Percentiles rank a stretch among this genome's conserved stretches.
These are phyloP conservation scores for Galerina sulciceps DNA, from an alignment of 768 basidiomycete genomes.

Conservation along the genomic window DNA sequence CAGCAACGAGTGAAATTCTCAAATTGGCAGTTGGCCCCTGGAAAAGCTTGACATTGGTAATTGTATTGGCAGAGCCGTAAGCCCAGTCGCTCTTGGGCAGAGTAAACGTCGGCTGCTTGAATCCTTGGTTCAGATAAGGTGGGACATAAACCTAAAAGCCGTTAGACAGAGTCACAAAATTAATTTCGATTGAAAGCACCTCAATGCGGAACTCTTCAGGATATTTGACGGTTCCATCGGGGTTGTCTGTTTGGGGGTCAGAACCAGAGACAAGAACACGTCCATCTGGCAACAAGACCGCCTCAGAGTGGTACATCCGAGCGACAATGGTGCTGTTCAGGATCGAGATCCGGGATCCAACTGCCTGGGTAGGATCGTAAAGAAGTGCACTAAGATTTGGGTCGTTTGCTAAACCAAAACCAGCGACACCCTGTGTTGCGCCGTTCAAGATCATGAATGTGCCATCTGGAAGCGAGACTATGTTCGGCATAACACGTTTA, in stretches of 20 bases:
- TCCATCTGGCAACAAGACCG: slow-evolving; percentile 74
- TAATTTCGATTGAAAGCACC: slow-evolving; percentile 20
- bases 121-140: slow-evolving; percentile 75
- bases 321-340: slow-evolving; percentile 71
- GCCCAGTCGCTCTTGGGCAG: slow-evolving; percentile 66
- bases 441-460: slow-evolving; percentile 81
- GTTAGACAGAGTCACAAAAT: neutral
- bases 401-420: slow-evolving; percentile 69
- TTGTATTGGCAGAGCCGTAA: slow-evolving; percentile 54
- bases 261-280: slow-evolving; percentile 79
- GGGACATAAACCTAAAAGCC: slow-evolving; percentile 73
- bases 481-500: slow-evolving; percentile 76
- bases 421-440: slow-evolving; percentile 69
- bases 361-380: slow-evolving; percentile 67
- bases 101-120: slow-evolving; percentile 65
- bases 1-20: slow-evolving; percentile 67
- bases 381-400: slow-evolving; percentile 70
- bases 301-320: slow-evolving; percentile 79
- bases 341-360: slow-evolving; percentile 67
- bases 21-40: slow-evolving; percentile 49
- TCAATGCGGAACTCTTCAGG: slow-evolving; percentile 79
- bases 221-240: slow-evolving; percentile 48
- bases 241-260: slow-evolving; percentile 60
- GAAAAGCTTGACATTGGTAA: slow-evolving; percentile 48
- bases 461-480: slow-evolving; percentile 72